Percentiles rank a stretch among this genome's conserved stretches.
Conservation (phyloP, 1,284 basidiomycete species). For the Stygiomarasmius scandens region DNA sequence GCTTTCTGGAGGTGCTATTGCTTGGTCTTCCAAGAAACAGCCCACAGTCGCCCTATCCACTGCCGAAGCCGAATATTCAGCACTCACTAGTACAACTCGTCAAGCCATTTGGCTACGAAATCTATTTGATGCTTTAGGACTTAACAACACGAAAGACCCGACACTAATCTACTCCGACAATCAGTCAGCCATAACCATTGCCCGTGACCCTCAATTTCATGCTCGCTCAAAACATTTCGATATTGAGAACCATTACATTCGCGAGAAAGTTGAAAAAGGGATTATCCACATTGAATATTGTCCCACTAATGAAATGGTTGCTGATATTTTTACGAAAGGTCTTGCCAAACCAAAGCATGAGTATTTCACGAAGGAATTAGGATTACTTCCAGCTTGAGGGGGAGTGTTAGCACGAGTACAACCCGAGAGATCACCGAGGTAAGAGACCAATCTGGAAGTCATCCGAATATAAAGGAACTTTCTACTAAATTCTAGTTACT, state of each 20-base stretch:
- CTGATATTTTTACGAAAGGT: conserved; percentile 19
- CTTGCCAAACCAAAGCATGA: conserved; percentile 12
- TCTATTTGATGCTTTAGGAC: conserved; percentile 28
- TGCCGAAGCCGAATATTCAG: conserved; percentile 42
- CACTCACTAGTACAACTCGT: conserved; percentile 28
- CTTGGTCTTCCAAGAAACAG: conserved; percentile 38
- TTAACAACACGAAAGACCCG: conserved; percentile 11
- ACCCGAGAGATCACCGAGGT: no score
- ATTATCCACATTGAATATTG: background rate
- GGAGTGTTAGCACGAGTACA: no score
- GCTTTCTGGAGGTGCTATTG: conserved; percentile 28
- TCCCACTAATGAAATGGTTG: conserved; percentile 17
- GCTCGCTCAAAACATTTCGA: conserved; percentile 26
- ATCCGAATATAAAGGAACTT: no score
- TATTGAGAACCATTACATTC: conserved; percentile 22
- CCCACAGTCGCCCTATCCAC: conserved; percentile 34
- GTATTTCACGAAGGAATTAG: no score
- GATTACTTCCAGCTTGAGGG: no score
- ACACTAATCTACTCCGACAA: conserved; percentile 26
- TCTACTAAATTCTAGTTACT: no score
- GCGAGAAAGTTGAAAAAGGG: conserved; percentile 18
- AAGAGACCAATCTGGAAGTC: no score
- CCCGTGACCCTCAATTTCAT: conserved; percentile 29
- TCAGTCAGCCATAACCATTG: conserved; percentile 23
- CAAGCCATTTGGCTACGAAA: conserved; percentile 37